Evolutionary conservation across 345 rosid genomes (phyloP), one percentile per base, ranked within the genome.

Genomic region (Mercurialis annua): DNA sequence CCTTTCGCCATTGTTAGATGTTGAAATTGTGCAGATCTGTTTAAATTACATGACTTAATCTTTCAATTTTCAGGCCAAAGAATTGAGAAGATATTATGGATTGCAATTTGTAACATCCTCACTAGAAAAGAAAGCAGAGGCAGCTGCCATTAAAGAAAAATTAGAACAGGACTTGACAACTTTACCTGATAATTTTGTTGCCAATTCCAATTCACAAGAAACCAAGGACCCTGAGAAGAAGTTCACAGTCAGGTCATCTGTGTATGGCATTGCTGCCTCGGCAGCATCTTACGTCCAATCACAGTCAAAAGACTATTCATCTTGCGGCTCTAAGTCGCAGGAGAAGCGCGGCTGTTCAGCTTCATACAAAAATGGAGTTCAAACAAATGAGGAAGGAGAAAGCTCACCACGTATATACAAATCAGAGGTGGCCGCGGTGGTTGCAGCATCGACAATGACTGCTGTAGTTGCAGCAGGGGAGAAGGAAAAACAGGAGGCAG

Each of bases 191-290:
- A 10, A 30, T 42, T 49, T 75, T 9, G 18, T 66, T 3, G 17
- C 33, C 27, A 59, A 69, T 55, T 64, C 77, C 27, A 23, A 36
- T 38, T 17, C 31, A 1, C 53, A 24, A 50, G 64, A 51, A 46
- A 42, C 55, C 0, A 44, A 18, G 38, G 61, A 62, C 20, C 51
- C 71, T 23, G 76, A 78, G 52, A 70, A 70, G 69, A 84, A 71
- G 65, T 67, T 62, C 52, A 74, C 78, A n/a, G 60, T 72, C n/a
- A 76, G 64, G 38, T 76, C 91, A 31, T 74, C 79, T 36, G 81
- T 85, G 57, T 86, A 85, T 69, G 88, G 82, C 42, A 93, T 93
- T 56, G 98, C 98, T 64, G 98, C 94, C 77, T 90, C 98, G 8
- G 97, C 96, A 34, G 98, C 98, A 11, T 80, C 84, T 26, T 90